These are phyloP conservation scores for Solanum chilense DNA, from an alignment of 257 asterid genomes.

Conservation along the genomic window DNA sequence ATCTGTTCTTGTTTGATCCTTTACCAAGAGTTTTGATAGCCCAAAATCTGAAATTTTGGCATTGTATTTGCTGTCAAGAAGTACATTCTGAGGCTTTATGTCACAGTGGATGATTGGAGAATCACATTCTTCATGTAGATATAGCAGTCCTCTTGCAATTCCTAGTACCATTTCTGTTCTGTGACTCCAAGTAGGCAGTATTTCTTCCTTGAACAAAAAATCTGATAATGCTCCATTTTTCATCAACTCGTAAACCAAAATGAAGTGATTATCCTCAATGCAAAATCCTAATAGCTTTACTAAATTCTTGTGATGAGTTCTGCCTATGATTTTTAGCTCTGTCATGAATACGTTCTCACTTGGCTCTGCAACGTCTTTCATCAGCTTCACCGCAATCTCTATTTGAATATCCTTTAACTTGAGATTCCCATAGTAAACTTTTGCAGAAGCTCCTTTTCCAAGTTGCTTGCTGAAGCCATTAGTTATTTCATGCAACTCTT, in stretches of 20 bases:
- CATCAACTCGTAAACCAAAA: constrained; percentile 13
- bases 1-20: background rate
- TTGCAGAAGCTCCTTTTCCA: constrained; percentile 6
- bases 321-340: background rate
- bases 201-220: background rate
- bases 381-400: constrained; percentile 1
- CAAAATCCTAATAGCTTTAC: constrained; percentile 7
- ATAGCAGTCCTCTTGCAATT: constrained; percentile 5
- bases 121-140: constrained; percentile 8
- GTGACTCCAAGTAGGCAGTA: constrained; percentile 1
- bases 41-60: constrained; percentile 14
- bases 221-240: background rate
- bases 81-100: constrained; percentile 9
- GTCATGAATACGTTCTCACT: constrained; percentile 2
- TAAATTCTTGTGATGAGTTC: constrained; percentile 9
- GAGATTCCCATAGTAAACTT: background rate
- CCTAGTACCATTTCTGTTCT: constrained; percentile 1
- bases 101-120: constrained; percentile 8
- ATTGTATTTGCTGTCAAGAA: background rate
- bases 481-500: constrained; percentile 1
- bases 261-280: background rate
- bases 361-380: background rate
- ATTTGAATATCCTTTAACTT: background rate
- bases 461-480: constrained; percentile 1
- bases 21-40: constrained; percentile 1